Base-by-base conservation (phyloP, 2,329 filamentous ascomycete species). In the Fusarium sp. region DNA sequence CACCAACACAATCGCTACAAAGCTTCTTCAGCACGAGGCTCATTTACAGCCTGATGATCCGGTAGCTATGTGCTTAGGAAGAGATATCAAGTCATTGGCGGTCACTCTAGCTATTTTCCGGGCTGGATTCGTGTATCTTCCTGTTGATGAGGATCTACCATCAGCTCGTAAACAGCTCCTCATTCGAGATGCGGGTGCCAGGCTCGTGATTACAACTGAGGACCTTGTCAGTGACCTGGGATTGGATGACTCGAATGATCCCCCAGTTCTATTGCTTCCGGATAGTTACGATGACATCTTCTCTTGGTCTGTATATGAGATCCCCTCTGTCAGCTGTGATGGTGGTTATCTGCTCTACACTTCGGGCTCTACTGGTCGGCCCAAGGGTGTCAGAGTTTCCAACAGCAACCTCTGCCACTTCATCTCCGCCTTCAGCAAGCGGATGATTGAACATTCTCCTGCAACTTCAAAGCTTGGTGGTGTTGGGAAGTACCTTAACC, bases 341-440 rank as follows among this genome's bases (percentile, higher is more conserved):
- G 67, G 67, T 1, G 67, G 67, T 4, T 70, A 70, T 33, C 67
- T 70, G 3, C 67, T 70, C 13, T 70, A 70, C 7, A 70, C 67
- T 0, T 70, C 67, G 4, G 67, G 67, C 0, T 70, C 67, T 1
- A 70, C 67, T 2, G 67, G 67, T 2, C 67, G 61, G 0, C 67
- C 67, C 11, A 70, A 70, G 14, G 67, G 67, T 3, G 67, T 70
- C 3, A 45, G 67, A 0, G 67, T 70, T 4, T 62, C 67, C 1
- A 70, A 70, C 23, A 33, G 4, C 1, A 70, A 56, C 41, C 46
- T 70, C 9, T 57, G 50, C 2, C 67, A 70, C 27, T 70, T 67
- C n/a, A 27, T 70, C 15, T 41, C 61, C 10, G 56, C 67, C 0
- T 67, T 70, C 2, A 70, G 61, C 1, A 18, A 32, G 0, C 67